Base-by-base conservation (phyloP, 1,284 basidiomycete genomes). In the Inonotus obliquus region DNA sequence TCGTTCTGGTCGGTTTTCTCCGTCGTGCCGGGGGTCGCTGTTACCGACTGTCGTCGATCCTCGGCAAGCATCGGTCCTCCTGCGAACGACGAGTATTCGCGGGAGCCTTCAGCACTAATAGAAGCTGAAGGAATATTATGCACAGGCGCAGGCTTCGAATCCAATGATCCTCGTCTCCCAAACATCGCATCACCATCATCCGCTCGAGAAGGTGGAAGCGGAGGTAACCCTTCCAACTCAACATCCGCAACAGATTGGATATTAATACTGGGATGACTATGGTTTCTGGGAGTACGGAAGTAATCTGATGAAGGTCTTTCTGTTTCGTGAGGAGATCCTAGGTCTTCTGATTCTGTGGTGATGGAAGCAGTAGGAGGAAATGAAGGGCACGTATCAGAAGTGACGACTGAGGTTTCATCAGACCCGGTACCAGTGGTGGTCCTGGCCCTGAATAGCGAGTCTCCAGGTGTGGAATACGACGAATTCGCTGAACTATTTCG, bases 251-350 rank as follows among this genome's bases (percentile, higher is more conserved):
- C 23, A 2, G 51, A 17, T n/a, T 35, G 14, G 2, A 11, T 45
- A 37, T 49, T 47, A 10, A 37, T 35, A 48, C 45, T 35, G 37
- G 61, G 57, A 19, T 13, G 23, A 32, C 54, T 55, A 19, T 13
- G 23, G 29, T 59, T 55, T 19, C 45, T 45, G 2, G 61, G 61
- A 21, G 61, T 63, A 10, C 53, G 57, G 60, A 51, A 56, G 37
- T 57, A 55, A n/a, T 61, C 60, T 29, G 60, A 61, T 10, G 48
- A 23, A 41, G 60, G 60, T 32, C 60, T 29, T 25, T 61, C 60
- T 4, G 60, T 61, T 21, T 57, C 54, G n/a, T 57, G 60, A 39
- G 60, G 60, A 19, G 60, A 61, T 13, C 37, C 60, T 25, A 54
- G 11, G 19, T 60, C 59, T 21, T 54, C n/a, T 35, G 13, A 23